Base-by-base conservation (phyloP, 306 rosid genomes). In the Begonia fuchsioides region DNA sequence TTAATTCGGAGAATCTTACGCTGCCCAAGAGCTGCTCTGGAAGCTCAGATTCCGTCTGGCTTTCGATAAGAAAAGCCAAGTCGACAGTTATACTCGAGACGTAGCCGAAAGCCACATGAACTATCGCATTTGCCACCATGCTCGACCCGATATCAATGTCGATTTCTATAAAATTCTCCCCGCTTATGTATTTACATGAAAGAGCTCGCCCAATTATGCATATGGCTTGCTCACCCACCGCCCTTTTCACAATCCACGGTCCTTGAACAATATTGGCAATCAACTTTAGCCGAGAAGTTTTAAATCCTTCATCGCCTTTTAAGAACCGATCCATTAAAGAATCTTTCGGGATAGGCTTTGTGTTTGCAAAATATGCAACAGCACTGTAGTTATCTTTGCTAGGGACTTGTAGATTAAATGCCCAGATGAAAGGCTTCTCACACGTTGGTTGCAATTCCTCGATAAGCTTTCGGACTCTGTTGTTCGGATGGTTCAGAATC, bases 141-240 rank as follows among this genome's bases (percentile, higher is more conserved):
- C 87, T 83, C 41, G 94, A 80, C 12, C 94, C 96, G 52, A 88
- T 75, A 64, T 88, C 97, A 53, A 88, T 70, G 53, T 88, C 97
- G 38, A 88, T 84, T 72, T 88, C 97, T 13, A 88, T n/a, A 59
- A 76, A 84, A 72, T 71, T 73, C 16, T 76, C 76, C 26, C 67
- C 61, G 51, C 64, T 47, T 17, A 70, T 32, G 51, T 69, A 83
- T 50, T 68, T 78, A 62, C 93, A 87, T 11, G 81, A 32, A 57
- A 87, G 81, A 44, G 82, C 61, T 17, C 65, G 87, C 59, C 96
- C 87, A n/a, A 87, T 78, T 55, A 80, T 47, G 63, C 92, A 87
- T 43, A 84, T 78, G 10, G 93, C 95, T 65, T 81, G 95, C 71
- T 84, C 93, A 38, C 95, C 95, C 54, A 88, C 83, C 6, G 97